Conservation (phyloP, 345 rosid species). For the Litchi chinensis region DNA sequence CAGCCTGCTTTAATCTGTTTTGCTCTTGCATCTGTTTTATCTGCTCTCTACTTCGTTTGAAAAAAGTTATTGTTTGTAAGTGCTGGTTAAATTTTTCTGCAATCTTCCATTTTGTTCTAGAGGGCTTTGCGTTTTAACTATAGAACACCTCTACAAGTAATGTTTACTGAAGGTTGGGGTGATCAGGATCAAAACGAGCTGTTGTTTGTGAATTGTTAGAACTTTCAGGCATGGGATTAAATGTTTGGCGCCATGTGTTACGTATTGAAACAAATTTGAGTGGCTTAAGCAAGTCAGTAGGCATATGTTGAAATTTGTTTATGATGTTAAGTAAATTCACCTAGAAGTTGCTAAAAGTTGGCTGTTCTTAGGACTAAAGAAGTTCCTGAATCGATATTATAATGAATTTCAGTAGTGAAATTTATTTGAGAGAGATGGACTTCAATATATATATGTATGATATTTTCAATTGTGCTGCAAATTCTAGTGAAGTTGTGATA, state of each 20-base stretch:
- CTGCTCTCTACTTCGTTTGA: not conserved
- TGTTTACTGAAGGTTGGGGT: not conserved
- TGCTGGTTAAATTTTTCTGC: not conserved
- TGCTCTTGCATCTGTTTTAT: slow-evolving; percentile 1
- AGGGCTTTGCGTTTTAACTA: not conserved
- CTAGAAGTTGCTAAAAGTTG: not conserved
- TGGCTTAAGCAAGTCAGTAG: not conserved
- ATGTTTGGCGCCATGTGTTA: not conserved
- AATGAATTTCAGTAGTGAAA: not conserved
- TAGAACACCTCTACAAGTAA: not conserved
- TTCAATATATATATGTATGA: not conserved
- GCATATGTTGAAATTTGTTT: not conserved
- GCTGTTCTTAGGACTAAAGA: not conserved
- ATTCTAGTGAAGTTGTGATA: not conserved
- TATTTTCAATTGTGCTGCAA: not conserved
- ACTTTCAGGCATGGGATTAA: not conserved
- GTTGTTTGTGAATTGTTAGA: not conserved
- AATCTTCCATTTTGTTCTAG: not conserved
- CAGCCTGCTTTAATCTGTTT: slow-evolving; percentile 5
- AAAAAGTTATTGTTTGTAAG: not conserved
- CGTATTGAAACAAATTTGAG: not conserved
- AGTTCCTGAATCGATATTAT: not conserved
- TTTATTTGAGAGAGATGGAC: not conserved
- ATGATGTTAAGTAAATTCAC: not conserved
- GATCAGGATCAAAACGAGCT: not conserved